Evolutionary conservation across 2,329 filamentous ascomycete genomes (phyloP).

Genomic region (Chaetomiaceae sp.): DNA sequence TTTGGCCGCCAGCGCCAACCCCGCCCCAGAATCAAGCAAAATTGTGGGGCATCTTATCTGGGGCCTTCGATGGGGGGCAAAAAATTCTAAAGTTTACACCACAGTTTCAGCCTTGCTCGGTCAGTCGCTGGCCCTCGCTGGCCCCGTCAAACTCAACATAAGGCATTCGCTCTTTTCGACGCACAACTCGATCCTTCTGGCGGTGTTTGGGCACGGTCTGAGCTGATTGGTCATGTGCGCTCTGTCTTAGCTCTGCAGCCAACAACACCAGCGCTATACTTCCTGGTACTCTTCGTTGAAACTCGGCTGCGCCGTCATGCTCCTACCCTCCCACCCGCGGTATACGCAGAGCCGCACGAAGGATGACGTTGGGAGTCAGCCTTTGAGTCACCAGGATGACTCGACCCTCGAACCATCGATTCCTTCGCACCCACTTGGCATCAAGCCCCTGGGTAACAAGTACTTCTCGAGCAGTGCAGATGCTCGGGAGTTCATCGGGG

Average conservation of each 20-base stretch:
- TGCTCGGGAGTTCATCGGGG: constrained; percentile 62
- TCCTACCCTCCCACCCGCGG: constrained; percentile 18
- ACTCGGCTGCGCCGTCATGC: constrained; percentile 8
- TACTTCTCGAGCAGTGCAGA: constrained; percentile 62
- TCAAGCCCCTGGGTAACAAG: constrained; percentile 85
- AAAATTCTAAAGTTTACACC: no score
- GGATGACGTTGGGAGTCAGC: constrained; percentile 9
- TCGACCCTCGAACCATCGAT: constrained; percentile 46
- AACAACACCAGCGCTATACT: neutral
- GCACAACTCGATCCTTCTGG: no score
- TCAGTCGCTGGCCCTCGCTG: no score
- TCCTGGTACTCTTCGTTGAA: neutral
- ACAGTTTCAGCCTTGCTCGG: no score
- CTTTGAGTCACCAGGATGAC: constrained; percentile 18
- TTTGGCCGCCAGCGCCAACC: constrained; percentile 23
- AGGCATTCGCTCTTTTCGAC: no score
- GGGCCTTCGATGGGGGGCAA: no score
- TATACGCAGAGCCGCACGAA: constrained; percentile 4
- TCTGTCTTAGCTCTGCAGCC: neutral
- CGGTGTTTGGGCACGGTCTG: no score
- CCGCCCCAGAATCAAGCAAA: constrained; percentile 13
- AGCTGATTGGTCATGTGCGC: no score
- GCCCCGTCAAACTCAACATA: no score
- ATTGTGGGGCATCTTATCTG: constrained; percentile 18
- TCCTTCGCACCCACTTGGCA: constrained; percentile 72